phyloP scores from a whole-genome alignment of 305 asterid species.

The Withania somnifera region DNA sequence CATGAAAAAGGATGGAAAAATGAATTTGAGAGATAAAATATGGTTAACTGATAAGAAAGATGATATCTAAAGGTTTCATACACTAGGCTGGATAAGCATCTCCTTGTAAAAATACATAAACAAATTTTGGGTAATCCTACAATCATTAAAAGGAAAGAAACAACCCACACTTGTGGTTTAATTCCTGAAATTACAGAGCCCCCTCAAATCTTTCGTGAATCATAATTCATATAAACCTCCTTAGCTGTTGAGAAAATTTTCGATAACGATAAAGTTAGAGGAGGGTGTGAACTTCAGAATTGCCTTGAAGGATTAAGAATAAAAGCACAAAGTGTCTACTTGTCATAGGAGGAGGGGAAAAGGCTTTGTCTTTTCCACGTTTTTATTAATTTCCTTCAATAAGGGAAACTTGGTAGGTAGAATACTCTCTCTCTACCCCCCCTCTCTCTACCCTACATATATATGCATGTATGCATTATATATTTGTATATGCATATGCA shows the following conservation, averaged over 20 bases:
- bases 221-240: not conserved
- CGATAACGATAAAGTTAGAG: not conserved
- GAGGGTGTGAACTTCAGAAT: not conserved
- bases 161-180: too few relatives aligned
- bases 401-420: not conserved
- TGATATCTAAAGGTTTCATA: not conserved
- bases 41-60: not conserved
- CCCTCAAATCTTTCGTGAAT: too few relatives aligned
- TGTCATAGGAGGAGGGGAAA: too few relatives aligned
- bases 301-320: too few relatives aligned
- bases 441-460: too few relatives aligned
- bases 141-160: too few relatives aligned
- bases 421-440: not conserved
- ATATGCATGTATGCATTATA: too few relatives aligned
- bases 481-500: too few relatives aligned
- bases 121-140: not conserved
- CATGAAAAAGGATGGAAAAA: not conserved
- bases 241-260: not conserved
- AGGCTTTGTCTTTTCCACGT: too few relatives aligned
- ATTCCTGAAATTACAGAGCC: too few relatives aligned
- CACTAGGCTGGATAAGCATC: not conserved
- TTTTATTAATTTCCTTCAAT: not conserved
- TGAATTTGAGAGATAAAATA: not conserved
- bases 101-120: not conserved
- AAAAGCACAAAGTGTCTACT: too few relatives aligned